These are phyloP conservation scores for Dothideomycetes sp. DNA, from an alignment of 2,329 filamentous ascomycete genomes.

Conservation along the genomic window DNA sequence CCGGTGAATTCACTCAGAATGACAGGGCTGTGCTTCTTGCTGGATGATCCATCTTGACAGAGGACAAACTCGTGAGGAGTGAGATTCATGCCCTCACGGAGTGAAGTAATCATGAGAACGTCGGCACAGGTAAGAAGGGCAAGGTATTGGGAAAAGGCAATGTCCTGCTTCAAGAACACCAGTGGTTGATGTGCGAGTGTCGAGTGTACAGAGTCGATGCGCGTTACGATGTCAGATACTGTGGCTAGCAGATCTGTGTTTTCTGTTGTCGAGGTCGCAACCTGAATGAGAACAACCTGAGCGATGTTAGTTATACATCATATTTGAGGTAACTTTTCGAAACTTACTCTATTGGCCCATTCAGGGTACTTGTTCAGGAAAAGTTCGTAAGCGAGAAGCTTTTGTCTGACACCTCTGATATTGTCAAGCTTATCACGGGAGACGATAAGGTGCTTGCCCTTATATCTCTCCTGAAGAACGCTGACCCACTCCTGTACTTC, in stretches of 20 bases:
- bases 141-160: constrained; percentile 86
- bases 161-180: constrained; percentile 90
- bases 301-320: constrained; percentile 5
- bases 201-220: constrained; percentile 85
- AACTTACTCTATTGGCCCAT: constrained; percentile 59
- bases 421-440: constrained; percentile 90
- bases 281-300: constrained; percentile 79
- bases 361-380: constrained; percentile 91
- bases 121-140: constrained; percentile 83
- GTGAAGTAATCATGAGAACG: constrained; percentile 84
- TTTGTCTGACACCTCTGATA: constrained; percentile 85
- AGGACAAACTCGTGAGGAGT: constrained; percentile 90
- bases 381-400: constrained; percentile 81
- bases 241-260: constrained; percentile 78
- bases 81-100: constrained; percentile 95
- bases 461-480: constrained; percentile 72
- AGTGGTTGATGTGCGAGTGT: constrained; percentile 86
- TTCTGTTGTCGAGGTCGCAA: constrained; percentile 82
- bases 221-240: constrained; percentile 85
- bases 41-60: constrained; percentile 72
- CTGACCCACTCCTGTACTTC: constrained; percentile 71
- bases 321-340: neutral
- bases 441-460: constrained; percentile 81
- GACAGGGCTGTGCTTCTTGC: constrained; percentile 75
- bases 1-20: constrained; percentile 95